Evolutionary conservation across 495 filamentous ascomycete genomes (phyloP), one percentile per base, ranked within the genome.

Genomic region (Xylaria intraflava): DNA sequence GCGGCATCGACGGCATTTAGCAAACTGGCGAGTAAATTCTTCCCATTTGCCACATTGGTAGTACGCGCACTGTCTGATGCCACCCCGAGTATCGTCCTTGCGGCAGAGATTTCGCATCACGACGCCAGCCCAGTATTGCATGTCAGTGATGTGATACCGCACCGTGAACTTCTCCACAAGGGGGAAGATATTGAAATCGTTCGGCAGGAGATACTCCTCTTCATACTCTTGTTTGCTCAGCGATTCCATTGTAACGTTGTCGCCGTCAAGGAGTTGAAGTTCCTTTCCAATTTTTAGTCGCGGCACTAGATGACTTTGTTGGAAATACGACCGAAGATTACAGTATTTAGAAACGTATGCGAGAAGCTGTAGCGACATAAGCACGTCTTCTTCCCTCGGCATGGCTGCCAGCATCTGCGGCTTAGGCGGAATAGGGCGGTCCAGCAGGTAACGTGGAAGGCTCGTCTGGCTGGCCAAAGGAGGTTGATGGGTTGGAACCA

Each of bases 331-430:
- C 12, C 93, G 82, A 31, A 98, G 80, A 61, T 95, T 90, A 80
- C 93, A 96, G 69, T 98, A 98, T 69, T 98, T 98, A 27, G 91
- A 96, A 51, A 98, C 90, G 64, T 98, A 98, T 3, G 93, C 93
- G 24, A 98, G 80, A 7, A 98, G 82, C 70, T 98, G 93, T n/a
- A 98, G 78, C 0, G 93, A 96, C 90, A 96, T 95, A 57, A 98
- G 72, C 14, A 98, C 93, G 63, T 98, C 93, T 64, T 98, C 93
- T 58, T 97, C 93, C 33, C 93, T 82, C 17, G 93, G 93, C 84
- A 95, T 94, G 20, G 89, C 84, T 24, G 89, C 87, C 31, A 94
- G 64, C 51, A 91, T 82, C 52, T 85, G 82, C 20, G 85, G 81
- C 57, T 79, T 79, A 0, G 81, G 72, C 22, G 80, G 77, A 20